These are phyloP conservation scores for Dendrobium officinale DNA, from an alignment of 106 monocot species.

Conservation along the genomic window DNA sequence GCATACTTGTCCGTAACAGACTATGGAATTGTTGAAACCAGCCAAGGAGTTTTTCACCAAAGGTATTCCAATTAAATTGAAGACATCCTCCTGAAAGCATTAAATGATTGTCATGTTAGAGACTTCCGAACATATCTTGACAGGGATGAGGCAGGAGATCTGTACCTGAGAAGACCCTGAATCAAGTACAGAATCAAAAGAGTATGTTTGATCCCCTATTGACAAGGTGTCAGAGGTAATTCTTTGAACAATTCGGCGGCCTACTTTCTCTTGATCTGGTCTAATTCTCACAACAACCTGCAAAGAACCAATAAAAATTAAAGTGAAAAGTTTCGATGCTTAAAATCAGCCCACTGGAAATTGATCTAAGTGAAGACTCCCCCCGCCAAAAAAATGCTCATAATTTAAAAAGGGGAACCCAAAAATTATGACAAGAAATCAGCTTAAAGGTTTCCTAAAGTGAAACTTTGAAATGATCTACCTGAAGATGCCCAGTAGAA, in stretches of 20 bases:
- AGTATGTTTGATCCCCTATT: slow-evolving; percentile 34
- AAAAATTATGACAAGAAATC: neutral
- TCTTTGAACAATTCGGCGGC: slow-evolving; percentile 19
- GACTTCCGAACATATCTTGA: neutral
- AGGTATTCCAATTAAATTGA: slow-evolving; percentile 64
- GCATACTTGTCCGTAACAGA: slow-evolving; percentile 87
- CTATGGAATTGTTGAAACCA: slow-evolving; percentile 79
- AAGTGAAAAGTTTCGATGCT: neutral
- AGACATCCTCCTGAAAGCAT: slow-evolving; percentile 61
- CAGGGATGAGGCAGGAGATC: neutral
- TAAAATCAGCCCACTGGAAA: neutral
- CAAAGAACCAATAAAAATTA: neutral
- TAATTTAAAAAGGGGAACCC: neutral
- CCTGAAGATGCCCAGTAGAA: neutral
- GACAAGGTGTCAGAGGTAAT: slow-evolving; percentile 42
- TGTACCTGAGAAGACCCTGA: slow-evolving; percentile 67
- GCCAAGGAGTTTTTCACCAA: slow-evolving; percentile 54
- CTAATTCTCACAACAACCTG: slow-evolving; percentile 72
- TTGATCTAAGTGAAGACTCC: neutral
- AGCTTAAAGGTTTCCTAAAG: neutral
- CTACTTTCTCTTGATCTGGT: slow-evolving; percentile 28
- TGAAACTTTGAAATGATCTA: neutral
- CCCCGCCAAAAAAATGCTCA: neutral
- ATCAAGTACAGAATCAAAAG: slow-evolving; percentile 57
- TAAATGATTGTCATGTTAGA: neutral